Evolutionary conservation across 1,284 basidiomycete genomes (phyloP).

Genomic region (Irpex lacteus): DNA sequence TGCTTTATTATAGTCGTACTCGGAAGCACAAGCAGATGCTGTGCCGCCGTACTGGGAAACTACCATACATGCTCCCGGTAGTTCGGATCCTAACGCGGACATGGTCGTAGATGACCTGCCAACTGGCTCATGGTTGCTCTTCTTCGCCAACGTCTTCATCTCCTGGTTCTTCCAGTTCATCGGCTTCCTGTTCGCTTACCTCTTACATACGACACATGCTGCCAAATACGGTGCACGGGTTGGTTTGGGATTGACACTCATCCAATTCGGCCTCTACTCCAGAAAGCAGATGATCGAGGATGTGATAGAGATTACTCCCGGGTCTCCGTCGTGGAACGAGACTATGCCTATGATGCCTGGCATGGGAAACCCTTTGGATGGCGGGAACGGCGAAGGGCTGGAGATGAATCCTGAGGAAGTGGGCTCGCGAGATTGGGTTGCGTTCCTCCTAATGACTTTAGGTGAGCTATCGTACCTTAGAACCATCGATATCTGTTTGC

Average conservation of each 20-base stretch:
- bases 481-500: background rate
- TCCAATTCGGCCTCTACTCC: slow-evolving; percentile 80
- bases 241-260: slow-evolving; percentile 92
- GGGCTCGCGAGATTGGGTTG: slow-evolving; percentile 74
- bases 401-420: slow-evolving; percentile 37
- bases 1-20: slow-evolving; percentile 64
- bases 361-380: background rate
- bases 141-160: slow-evolving; percentile 79
- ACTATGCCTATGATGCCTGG: slow-evolving; percentile 10
- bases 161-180: slow-evolving; percentile 98
- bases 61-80: slow-evolving; percentile 76
- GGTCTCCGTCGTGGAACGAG: slow-evolving; percentile 13
- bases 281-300: slow-evolving; percentile 30
- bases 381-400: slow-evolving; percentile 8
- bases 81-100: slow-evolving; percentile 50
- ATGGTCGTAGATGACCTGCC: slow-evolving; percentile 77
- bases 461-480: slow-evolving; percentile 38
- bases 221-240: slow-evolving; percentile 93
- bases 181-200: slow-evolving; percentile 91
- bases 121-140: slow-evolving; percentile 67
- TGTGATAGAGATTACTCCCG: slow-evolving; percentile 17
- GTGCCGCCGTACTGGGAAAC: slow-evolving; percentile 98
- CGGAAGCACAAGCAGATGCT: slow-evolving; percentile 85
- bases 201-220: slow-evolving; percentile 93
- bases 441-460: slow-evolving; percentile 87